phyloP scores from a whole-genome alignment of 768 basidiomycete species.

The Trametes cubensis region DNA sequence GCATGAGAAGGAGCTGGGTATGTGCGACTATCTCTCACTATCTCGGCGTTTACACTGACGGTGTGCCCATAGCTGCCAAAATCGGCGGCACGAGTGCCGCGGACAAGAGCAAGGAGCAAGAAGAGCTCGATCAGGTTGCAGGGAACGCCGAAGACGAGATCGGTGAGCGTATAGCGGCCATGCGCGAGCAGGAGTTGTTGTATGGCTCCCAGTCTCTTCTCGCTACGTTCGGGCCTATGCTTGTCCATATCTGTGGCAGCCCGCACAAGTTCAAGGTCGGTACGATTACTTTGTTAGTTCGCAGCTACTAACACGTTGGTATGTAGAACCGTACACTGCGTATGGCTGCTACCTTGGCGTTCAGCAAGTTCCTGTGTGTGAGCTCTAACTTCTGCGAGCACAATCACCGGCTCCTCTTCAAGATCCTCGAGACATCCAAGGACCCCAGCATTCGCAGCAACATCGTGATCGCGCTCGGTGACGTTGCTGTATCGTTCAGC shows the following conservation, averaged over 20 bases:
- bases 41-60: neutral
- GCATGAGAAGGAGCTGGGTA: conserved; percentile 82
- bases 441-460: conserved; percentile 92
- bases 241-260: conserved; percentile 87
- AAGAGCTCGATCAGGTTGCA: conserved; percentile 96
- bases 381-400: conserved; percentile 93
- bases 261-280: conserved; percentile 88
- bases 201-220: conserved; percentile 83
- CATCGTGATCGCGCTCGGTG: conserved; percentile 96
- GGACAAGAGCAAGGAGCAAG: conserved; percentile 52
- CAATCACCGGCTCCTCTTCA: conserved; percentile 87
- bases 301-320: neutral
- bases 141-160: conserved; percentile 99
- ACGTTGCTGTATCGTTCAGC: conserved; percentile 98
- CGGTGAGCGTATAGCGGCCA: conserved; percentile 82
- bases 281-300: neutral
- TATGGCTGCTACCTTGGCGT: conserved; percentile 82
- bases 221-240: conserved; percentile 84
- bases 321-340: conserved; percentile 81
- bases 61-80: conserved; percentile 57
- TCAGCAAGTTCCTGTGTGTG: conserved; percentile 97
- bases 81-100: conserved; percentile 45
- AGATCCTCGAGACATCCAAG: conserved; percentile 87
- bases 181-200: conserved; percentile 86
- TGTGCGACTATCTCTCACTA: conserved; percentile 28